A percentile compares a stretch with the other conserved stretches of the same genome.
phyloP scores from a whole-genome alignment of 129 eudicot species.

The Helianthus tuberosus region DNA sequence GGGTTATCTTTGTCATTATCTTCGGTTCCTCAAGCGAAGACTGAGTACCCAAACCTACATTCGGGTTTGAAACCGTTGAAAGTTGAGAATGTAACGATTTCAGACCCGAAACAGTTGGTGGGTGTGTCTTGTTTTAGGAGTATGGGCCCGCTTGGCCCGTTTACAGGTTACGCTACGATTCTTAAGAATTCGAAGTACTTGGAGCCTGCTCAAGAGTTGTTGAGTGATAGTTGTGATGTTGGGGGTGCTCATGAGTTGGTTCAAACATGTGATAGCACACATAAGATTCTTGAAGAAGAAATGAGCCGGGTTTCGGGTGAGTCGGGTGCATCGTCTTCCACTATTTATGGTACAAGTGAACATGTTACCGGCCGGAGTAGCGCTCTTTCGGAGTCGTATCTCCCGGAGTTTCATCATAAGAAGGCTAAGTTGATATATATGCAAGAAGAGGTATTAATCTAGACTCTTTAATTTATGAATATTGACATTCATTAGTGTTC shows the following conservation, averaged over 20 bases:
- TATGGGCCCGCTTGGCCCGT: constrained; percentile 82
- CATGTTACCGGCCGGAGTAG: constrained; percentile 33
- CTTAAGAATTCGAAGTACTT: constrained; percentile 68
- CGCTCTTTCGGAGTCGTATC: constrained; percentile 38
- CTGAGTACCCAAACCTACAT: constrained; percentile 29
- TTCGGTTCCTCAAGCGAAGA: constrained; percentile 44
- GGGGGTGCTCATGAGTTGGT: constrained; percentile 35
- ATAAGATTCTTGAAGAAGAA: constrained; percentile 35
- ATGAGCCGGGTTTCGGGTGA: constrained; percentile 34
- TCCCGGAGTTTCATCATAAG: constrained; percentile 72
- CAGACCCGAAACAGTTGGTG: constrained; percentile 25
- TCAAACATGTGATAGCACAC: constrained; percentile 33
- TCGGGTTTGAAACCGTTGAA: constrained; percentile 31
- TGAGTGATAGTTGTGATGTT: constrained; percentile 61
- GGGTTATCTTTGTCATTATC: constrained; percentile 68
- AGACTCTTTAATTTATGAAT: not conserved
- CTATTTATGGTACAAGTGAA: constrained; percentile 49
- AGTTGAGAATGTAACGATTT: constrained; percentile 25
- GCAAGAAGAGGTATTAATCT: constrained; percentile 77
- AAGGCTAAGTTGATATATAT: constrained; percentile 70
- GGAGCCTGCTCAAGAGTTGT: constrained; percentile 68
- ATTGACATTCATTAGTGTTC: not conserved
- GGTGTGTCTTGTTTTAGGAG: constrained; percentile 34
- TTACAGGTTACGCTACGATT: constrained; percentile 81
- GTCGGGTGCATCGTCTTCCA: constrained; percentile 52